phyloP scores from a whole-genome alignment of 2,329 filamentous ascomycete genomes.

The Simplicillium sp. region DNA sequence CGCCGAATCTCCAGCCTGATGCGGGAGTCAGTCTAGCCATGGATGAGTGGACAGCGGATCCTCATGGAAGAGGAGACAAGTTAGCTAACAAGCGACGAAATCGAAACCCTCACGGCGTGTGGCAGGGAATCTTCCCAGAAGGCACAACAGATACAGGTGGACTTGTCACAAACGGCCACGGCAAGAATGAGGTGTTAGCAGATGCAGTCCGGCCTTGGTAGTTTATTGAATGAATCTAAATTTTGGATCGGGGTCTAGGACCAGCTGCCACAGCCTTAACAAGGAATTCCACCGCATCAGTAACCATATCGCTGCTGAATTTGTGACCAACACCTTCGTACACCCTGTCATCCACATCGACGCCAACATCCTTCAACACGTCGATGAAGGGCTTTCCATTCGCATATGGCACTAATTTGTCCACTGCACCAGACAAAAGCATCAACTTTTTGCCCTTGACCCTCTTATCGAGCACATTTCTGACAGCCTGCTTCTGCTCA shows the following conservation, averaged over 20 bases:
- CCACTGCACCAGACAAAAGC: slow-evolving; percentile 54
- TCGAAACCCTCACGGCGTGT: slow-evolving; percentile 38
- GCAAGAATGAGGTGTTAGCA: slow-evolving; percentile 28
- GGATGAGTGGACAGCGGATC: slow-evolving; percentile 40
- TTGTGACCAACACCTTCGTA: slow-evolving; percentile 61
- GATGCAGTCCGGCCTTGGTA: slow-evolving; percentile 30
- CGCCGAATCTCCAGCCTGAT: slow-evolving; percentile 30
- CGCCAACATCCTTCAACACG: slow-evolving; percentile 48
- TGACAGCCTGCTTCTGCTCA: slow-evolving; percentile 32
- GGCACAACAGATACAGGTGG: slow-evolving; percentile 20
- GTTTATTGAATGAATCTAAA: neutral
- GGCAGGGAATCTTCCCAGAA: slow-evolving; percentile 34
- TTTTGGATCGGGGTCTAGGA: slow-evolving; percentile 8
- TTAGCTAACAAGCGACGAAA: slow-evolving; percentile 36
- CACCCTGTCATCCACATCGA: slow-evolving; percentile 54
- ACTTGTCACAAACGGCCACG: slow-evolving; percentile 21
- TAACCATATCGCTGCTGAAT: slow-evolving; percentile 59
- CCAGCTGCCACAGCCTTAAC: slow-evolving; percentile 31
- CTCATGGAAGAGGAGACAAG: slow-evolving; percentile 35
- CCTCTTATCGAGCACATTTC: slow-evolving; percentile 33
- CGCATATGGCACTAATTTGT: slow-evolving; percentile 64
- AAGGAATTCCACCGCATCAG: slow-evolving; percentile 57
- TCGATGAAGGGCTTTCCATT: slow-evolving; percentile 50
- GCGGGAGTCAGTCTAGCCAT: slow-evolving; percentile 33
- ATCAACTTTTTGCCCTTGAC: slow-evolving; percentile 56